Evolutionary conservation across 2,329 filamentous ascomycete genomes (phyloP).

Genomic region (Diaporthe capsici): DNA sequence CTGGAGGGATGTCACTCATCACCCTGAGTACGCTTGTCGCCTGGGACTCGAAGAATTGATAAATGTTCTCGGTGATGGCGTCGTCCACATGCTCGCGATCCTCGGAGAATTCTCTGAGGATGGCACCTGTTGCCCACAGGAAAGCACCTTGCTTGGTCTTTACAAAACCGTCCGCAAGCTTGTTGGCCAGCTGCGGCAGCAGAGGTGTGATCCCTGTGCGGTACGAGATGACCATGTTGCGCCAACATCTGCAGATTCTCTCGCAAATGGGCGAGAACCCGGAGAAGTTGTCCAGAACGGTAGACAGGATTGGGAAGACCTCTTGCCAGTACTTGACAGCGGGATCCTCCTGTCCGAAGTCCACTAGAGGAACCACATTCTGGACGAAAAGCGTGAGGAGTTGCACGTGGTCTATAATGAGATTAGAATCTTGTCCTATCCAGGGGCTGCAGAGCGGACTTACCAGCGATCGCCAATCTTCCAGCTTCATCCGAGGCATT

Average conservation of each 20-base stretch:
- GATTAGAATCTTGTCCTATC: slow-evolving; percentile 41
- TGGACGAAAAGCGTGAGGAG: slow-evolving; percentile 93
- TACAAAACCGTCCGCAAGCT: slow-evolving; percentile 87
- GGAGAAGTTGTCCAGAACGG: slow-evolving; percentile 90
- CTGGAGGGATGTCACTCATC: slow-evolving; percentile 83
- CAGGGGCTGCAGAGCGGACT: slow-evolving; percentile 45
- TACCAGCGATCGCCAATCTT: slow-evolving; percentile 88
- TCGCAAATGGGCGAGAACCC: slow-evolving; percentile 91
- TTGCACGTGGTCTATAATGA: slow-evolving; percentile 82
- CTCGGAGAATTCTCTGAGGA: slow-evolving; percentile 94
- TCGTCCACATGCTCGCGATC: slow-evolving; percentile 87
- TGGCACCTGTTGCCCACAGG: slow-evolving; percentile 97
- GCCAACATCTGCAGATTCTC: slow-evolving; percentile 94
- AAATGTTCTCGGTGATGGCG: slow-evolving; percentile 88
- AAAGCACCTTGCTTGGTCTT: slow-evolving; percentile 94
- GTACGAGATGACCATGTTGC: slow-evolving; percentile 97
- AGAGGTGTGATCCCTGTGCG: slow-evolving; percentile 89
- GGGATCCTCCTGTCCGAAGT: slow-evolving; percentile 82
- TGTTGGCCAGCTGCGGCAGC: slow-evolving; percentile 87
- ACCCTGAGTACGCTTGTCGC: slow-evolving; percentile 90
- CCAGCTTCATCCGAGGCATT: slow-evolving; percentile 81
- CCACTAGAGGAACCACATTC: slow-evolving; percentile 80
- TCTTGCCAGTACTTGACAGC: slow-evolving; percentile 97
- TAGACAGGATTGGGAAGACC: slow-evolving; percentile 88
- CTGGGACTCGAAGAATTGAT: slow-evolving; percentile 94